Evolutionary conservation across 129 eudicot species (phyloP).

Genomic region (Chrysanthemum makinoi): DNA sequence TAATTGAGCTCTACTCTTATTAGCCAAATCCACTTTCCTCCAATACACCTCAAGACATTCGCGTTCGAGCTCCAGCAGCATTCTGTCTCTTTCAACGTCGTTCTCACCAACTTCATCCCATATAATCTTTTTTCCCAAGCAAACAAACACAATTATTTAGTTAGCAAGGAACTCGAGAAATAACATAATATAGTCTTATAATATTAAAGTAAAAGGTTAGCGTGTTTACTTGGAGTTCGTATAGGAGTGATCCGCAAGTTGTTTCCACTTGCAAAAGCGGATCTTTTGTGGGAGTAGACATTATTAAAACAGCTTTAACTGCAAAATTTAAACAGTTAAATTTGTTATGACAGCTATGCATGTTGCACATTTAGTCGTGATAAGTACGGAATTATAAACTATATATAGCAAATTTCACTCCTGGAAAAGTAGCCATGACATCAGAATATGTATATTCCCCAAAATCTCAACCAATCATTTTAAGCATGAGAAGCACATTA

Average conservation of each 20-base stretch:
- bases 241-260: constrained; percentile 76
- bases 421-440: too few relatives aligned
- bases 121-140: constrained; percentile 45
- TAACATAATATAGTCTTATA: background rate
- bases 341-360: too few relatives aligned
- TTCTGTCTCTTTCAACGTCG: constrained; percentile 47
- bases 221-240: constrained; percentile 66
- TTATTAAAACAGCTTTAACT: constrained; percentile 24
- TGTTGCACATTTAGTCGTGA: too few relatives aligned
- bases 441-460: too few relatives aligned
- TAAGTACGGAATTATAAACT: too few relatives aligned
- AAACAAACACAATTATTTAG: background rate
- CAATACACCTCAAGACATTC: constrained; percentile 83
- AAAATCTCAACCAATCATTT: too few relatives aligned
- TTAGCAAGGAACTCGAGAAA: constrained; percentile 1
- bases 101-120: constrained; percentile 95
- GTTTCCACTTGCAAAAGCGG: constrained; percentile 66
- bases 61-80: constrained; percentile 80
- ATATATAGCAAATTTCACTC: too few relatives aligned
- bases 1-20: constrained; percentile 69
- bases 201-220: background rate
- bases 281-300: constrained; percentile 49
- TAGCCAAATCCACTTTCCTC: constrained; percentile 82
- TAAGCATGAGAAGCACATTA: background rate
- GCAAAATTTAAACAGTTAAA: constrained; percentile 1